Base-by-base conservation (phyloP, 2,329 filamentous ascomycete genomes). In the Bipolaris bicolor region DNA sequence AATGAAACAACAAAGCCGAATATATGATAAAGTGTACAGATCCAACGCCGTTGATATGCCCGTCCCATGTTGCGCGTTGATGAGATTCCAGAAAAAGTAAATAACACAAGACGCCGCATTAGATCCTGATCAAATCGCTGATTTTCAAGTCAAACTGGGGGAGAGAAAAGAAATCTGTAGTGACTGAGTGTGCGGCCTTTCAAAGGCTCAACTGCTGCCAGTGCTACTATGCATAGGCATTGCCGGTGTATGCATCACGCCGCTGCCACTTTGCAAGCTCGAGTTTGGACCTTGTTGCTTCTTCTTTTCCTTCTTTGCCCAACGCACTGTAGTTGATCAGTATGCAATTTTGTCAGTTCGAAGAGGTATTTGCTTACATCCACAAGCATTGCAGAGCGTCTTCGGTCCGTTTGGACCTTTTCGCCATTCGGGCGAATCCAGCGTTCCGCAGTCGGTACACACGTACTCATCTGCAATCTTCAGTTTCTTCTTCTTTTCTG, bases 381-480 rank as follows among this genome's bases (percentile, higher is more conserved):
- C 94, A 73, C 94, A 98, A 7, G 94, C 94, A 79, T 98, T 98
- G 78, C 94, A 98, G 11, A 98, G 80, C 7, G 94, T 97, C 77
- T 98, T 97, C 1, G 93, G 93, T 2, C 94, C 94, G 61, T 86
- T 91, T 0, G 94, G 94, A 0, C 94, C 94, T 76, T 97, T 97
- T 61, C 94, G 85, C 94, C 94, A 98, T 80, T 98, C 94, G 0
- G 94, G 94, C 15, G 91, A 96, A 72, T 97, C 93, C 39, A 96
- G 83, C 0, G 92, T 97, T 81, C 94, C 93, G 78, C 94, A 98
- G 76, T 97, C 94, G 1, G 91, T 94, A 77, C 94, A 98, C 36
- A 97, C 91, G 73, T 97, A 97, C 81, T 97, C 93, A 71, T 97
- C 84, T 9, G 82, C 82, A 41, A 83, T 83, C 75, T 97, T 97